Evolutionary conservation across 495 filamentous ascomycete genomes (phyloP).

Genomic region (Daldinia childiae): DNA sequence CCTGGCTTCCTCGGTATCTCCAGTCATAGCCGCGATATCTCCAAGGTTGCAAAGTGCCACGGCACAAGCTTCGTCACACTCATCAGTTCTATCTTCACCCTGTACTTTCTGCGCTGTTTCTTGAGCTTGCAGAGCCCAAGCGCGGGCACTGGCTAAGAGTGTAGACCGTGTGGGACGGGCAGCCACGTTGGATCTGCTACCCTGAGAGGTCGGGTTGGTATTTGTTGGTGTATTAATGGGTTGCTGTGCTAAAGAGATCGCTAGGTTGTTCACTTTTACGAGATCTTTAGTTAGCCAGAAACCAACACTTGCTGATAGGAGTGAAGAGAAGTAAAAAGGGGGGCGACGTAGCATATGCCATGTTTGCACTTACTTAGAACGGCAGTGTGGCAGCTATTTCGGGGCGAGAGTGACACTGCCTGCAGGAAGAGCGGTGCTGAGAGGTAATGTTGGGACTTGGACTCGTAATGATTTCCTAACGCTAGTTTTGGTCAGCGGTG

Average conservation of each 20-base stretch:
- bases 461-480: constrained; percentile 76
- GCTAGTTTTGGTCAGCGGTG: constrained; percentile 53
- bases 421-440: constrained; percentile 90
- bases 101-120: constrained; percentile 46
- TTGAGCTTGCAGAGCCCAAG: constrained; percentile 44
- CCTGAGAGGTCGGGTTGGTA: constrained; percentile 25
- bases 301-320: not conserved
- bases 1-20: constrained; percentile 70
- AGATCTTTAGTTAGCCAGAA: constrained; percentile 7
- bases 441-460: constrained; percentile 74
- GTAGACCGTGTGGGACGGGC: constrained; percentile 58
- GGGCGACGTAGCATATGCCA: not conserved
- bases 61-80: constrained; percentile 88
- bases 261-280: constrained; percentile 74
- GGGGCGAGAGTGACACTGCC: constrained; percentile 73
- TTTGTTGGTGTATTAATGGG: constrained; percentile 56
- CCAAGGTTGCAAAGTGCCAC: constrained; percentile 87
- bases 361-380: constrained; percentile 66
- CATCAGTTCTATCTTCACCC: constrained; percentile 68
- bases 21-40: constrained; percentile 77
- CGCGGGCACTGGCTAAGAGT: constrained; percentile 51
- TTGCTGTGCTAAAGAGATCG: constrained; percentile 72
- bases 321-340: not conserved
- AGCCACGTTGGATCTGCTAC: constrained; percentile 33
- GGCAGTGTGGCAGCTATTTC: constrained; percentile 68